phyloP scores from a whole-genome alignment of 1,139 yeast genomes.

The Yamadazyma friedrichii region DNA sequence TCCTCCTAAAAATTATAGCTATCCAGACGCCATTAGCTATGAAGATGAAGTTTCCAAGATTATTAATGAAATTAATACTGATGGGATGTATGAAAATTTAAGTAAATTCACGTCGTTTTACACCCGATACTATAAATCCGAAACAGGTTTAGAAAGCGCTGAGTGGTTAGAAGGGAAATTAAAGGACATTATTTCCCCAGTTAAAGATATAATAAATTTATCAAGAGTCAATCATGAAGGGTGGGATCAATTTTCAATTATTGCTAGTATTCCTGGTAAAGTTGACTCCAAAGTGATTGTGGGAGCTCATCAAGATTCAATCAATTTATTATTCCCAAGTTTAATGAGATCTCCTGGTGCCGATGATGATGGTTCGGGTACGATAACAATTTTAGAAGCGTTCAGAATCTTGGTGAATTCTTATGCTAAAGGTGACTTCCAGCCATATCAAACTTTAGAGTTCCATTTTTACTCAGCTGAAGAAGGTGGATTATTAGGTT shows the following conservation, averaged over 20 bases:
- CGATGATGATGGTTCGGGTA: constrained; percentile 92
- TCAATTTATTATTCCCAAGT: constrained; percentile 71
- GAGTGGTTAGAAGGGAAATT: constrained; percentile 63
- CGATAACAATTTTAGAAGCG: constrained; percentile 74
- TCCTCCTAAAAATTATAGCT: constrained; percentile 37
- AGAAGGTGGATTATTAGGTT: constrained; percentile 90
- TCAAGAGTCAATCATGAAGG: constrained; percentile 34
- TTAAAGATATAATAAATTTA: constrained; percentile 23
- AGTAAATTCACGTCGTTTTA: constrained; percentile 66
- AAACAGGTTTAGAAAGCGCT: constrained; percentile 69
- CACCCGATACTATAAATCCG: constrained; percentile 80
- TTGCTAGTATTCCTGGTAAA: constrained; percentile 42
- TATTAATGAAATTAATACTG: constrained; percentile 40
- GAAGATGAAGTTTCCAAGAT: constrained; percentile 40
- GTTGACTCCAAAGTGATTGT: constrained; percentile 54
- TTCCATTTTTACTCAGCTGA: constrained; percentile 96
- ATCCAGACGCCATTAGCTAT: constrained; percentile 51
- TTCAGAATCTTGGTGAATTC: constrained; percentile 56
- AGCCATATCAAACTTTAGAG: constrained; percentile 74
- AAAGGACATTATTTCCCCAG: constrained; percentile 42
- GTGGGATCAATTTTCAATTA: constrained; percentile 46
- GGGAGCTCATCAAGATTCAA: constrained; percentile 90
- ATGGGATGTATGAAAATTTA: constrained; percentile 51
- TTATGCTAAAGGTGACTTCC: constrained; percentile 33
- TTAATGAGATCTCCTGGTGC: constrained; percentile 87